These are phyloP conservation scores for Chlorella ohadii DNA, from an alignment of 139 green algal species.

Conservation along the genomic window DNA sequence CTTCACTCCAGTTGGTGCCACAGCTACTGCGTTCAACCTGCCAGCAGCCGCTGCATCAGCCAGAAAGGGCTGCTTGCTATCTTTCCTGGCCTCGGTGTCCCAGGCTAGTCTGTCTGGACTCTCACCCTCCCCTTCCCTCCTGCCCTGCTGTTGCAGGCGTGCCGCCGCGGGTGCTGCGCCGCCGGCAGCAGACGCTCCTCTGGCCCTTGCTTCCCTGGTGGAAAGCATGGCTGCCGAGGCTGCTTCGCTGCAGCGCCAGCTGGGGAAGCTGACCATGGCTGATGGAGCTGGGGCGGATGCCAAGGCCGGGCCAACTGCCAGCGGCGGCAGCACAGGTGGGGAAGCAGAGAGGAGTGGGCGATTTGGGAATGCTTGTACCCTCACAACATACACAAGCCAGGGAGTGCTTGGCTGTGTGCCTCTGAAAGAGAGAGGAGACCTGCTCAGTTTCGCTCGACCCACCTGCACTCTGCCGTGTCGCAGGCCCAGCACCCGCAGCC, in stretches of 20 bases:
- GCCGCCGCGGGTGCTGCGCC: background rate
- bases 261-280: background rate
- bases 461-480: background rate
- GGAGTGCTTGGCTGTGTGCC: too few relatives aligned
- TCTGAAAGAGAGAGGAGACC: background rate
- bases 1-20: too few relatives aligned
- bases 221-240: slow-evolving; percentile 6
- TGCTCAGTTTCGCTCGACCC: background rate
- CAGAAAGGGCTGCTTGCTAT: too few relatives aligned
- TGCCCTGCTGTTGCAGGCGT: background rate
- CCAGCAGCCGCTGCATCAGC: too few relatives aligned
- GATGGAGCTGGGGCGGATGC: background rate
- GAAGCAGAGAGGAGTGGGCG: background rate
- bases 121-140: background rate
- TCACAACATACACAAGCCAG: too few relatives aligned
- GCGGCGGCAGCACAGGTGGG: background rate
- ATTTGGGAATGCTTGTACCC: background rate
- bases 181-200: background rate
- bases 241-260: slow-evolving; percentile 14
- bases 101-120: too few relatives aligned
- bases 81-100: too few relatives aligned
- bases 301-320: too few relatives aligned
- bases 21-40: background rate
- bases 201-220: slow-evolving; percentile 3
- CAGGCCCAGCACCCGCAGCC: background rate